Evolutionary conservation across 805 yeast species (phyloP), one percentile per base, ranked within the genome.

Genomic region (Candida caryicola): DNA sequence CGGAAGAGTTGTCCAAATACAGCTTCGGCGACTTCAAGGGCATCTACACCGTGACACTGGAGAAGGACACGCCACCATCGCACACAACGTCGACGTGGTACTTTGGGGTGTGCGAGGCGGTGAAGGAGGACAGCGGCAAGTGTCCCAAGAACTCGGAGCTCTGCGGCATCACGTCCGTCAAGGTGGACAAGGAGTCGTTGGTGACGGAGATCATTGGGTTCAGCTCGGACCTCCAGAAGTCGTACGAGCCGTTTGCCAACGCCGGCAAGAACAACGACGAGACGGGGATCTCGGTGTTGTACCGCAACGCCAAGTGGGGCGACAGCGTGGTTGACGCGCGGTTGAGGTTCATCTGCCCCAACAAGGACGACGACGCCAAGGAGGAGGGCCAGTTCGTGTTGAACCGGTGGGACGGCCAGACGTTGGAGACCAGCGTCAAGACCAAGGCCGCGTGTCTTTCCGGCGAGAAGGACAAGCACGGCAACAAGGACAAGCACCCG

Each of bases 31-130:
- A 62, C 13, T 63, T 82, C 34, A 69, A 70, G 34, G 84, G 83
- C 3, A 54, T 75, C 4, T 76, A 77, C 47, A 37, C 61, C 1
- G 23, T 36, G 15, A 52, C 69, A 4, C 27, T 51, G 4, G 48
- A 67, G 13, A 63, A 59, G 23, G 74, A 72, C 31, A 86, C 96
- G 8, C 98, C 98, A 13, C 98, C 99, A 1, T 76, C 91, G 9
- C 62, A 59, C 23, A 77, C 85, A 1, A 72, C 66, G 34, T 60
- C 71, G 23, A 70, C 76, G 2, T 86, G 96, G 90, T 78, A 72
- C 51, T 46, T 90, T 26, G 83, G 87, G 35, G 67, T 88, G 6
- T 87, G 95, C 63, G 79, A 77, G 32, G 64, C 75, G 0, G 57
- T 72, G n/a, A 56, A 60, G 23, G 53, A 64, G 23, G 54, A 50